Base-by-base conservation (phyloP, 768 basidiomycete species). In the Flagelloscypha sp. region DNA sequence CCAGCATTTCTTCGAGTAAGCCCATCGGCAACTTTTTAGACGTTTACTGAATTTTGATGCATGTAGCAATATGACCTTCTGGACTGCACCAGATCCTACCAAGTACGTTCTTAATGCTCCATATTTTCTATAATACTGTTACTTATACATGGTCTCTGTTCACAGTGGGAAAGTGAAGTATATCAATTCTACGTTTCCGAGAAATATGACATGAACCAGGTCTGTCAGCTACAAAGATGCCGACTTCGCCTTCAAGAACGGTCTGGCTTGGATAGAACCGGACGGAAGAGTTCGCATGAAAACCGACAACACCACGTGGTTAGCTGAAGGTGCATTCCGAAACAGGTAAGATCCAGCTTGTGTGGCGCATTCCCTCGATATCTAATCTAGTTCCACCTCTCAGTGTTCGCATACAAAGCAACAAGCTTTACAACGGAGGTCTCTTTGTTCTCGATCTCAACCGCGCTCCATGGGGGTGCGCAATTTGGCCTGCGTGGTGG, bases 401-500 rank as follows among this genome's bases (percentile, higher is more conserved):
- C 38, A 84, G 89, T 45, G 80, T 94, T 39, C 79, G 89, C 29
- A 78, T 94, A 54, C 76, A 74, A 30, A 81, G 78, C 44, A 50
- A 68, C 24, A 63, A 66, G 6, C 50, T 61, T 30, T 86, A 84
- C 51, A 82, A 75, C 40, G 75, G 79, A 7, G 89, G 89, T 20
- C 63, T 94, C 15, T 88, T 92, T 51, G 71, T 94, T 40, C 65
- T 93, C 17, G 89, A 94, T 52, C 66, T 87, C 21, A 76, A 80
- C 38, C 76, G 72, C 55, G 87, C 88, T 30, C 89, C 89, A 0
- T 87, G 81, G 75, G 90, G 89, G 36, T 94, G 89, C 58, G 86
- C 87, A 76, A 61, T 80, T 15, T 89, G 89, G 88, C 87, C 86
- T 27, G 81, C 84, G 5, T 86, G 79, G 55, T 86, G 84, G 84